Conservation (phyloP, 139 green algal species). For the Mesotaenium endlicherianum region DNA sequence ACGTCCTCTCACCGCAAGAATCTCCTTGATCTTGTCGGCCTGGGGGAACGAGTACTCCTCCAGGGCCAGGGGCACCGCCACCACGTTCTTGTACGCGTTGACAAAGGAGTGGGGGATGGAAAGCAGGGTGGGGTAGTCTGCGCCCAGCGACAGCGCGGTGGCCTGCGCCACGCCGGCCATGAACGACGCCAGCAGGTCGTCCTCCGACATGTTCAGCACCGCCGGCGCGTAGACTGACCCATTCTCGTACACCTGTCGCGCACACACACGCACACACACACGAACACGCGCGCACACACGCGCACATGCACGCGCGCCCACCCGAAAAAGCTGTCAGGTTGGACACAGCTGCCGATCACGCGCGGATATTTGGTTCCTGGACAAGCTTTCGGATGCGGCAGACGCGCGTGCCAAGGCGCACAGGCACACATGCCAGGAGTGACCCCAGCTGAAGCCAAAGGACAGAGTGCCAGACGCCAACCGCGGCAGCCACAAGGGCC, state of each 20-base stretch:
- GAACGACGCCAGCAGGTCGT: constrained; percentile 73
- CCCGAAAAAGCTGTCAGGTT: too few relatives aligned
- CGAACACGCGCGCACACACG: too few relatives aligned
- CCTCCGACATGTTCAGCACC: constrained; percentile 95
- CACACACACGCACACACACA: not conserved
- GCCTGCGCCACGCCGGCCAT: constrained; percentile 75
- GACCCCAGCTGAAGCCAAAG: too few relatives aligned
- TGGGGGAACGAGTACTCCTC: constrained; percentile 55
- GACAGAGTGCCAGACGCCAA: too few relatives aligned
- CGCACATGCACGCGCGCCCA: too few relatives aligned
- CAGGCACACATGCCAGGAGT: too few relatives aligned
- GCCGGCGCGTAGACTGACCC: constrained; percentile 80
- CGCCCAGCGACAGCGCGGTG: constrained; percentile 79
- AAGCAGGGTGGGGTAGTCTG: constrained; percentile 84
- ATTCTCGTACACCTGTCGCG: constrained; percentile 79
- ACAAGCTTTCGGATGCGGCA: too few relatives aligned
- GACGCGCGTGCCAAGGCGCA: too few relatives aligned
- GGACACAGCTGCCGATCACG: too few relatives aligned
- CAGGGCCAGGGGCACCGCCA: constrained; percentile 70
- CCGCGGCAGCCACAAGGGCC: too few relatives aligned
- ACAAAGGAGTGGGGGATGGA: constrained; percentile 90
- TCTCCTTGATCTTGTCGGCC: constrained; percentile 58
- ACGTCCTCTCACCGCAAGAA: constrained; percentile 40
- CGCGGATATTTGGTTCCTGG: too few relatives aligned
- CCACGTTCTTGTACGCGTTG: constrained; percentile 99